These are phyloP conservation scores for Scutellaria galericulata DNA, from an alignment of 257 asterid genomes.

Conservation along the genomic window DNA sequence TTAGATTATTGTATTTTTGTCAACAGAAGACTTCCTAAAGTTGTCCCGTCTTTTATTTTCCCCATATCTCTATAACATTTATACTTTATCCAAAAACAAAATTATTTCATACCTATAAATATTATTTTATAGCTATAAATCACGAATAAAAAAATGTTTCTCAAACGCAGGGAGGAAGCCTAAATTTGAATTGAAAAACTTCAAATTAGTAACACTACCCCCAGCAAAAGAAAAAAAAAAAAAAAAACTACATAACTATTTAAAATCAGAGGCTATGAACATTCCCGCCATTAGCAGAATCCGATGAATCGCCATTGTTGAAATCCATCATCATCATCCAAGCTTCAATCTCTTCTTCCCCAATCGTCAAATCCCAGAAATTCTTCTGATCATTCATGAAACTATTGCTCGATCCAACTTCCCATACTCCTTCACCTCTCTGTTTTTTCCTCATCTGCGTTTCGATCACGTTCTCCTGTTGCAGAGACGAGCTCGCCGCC, in stretches of 20 bases:
- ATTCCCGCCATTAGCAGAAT: conserved; percentile 61
- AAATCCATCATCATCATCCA: conserved; percentile 76
- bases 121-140: too few species aligned
- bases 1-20: too few species aligned
- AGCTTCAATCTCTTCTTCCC: conserved; percentile 57
- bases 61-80: too few species aligned
- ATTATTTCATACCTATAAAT: too few species aligned
- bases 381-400: conserved; percentile 28
- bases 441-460: conserved; percentile 10
- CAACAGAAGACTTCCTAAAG: too few species aligned
- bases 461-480: not conserved
- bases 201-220: not conserved
- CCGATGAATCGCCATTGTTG: conserved; percentile 54
- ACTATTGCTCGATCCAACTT: conserved; percentile 33
- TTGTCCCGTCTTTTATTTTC: too few species aligned
- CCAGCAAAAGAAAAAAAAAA: not conserved
- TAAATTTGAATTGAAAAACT: conserved; percentile 17
- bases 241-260: not conserved
- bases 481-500: conserved; percentile 21
- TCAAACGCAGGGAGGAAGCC: conserved; percentile 20
- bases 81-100: too few species aligned
- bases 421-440: conserved; percentile 27
- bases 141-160: not conserved
- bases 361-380: conserved; percentile 47
- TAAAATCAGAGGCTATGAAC: conserved; percentile 32